Evolutionary conservation across 2,329 filamentous ascomycete species (phyloP).

Genomic region (Fusarium siculi): DNA sequence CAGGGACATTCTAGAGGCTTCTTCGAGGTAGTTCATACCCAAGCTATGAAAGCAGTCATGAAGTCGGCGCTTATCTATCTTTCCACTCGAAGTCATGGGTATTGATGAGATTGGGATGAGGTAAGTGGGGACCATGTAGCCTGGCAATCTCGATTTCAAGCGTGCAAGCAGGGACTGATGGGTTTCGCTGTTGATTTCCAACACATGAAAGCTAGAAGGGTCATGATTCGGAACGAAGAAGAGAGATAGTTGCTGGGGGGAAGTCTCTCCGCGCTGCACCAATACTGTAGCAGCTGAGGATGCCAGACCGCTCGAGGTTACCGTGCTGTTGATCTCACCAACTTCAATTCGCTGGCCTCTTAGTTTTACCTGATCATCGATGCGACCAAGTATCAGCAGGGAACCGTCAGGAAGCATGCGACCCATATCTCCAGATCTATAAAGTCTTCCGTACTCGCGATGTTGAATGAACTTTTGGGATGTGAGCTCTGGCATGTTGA

Average conservation of each 20-base stretch:
- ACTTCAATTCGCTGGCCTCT: constrained; percentile 84
- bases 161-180: constrained; percentile 62
- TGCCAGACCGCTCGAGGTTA: constrained; percentile 64
- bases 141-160: constrained; percentile 68
- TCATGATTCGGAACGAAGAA: constrained; percentile 70
- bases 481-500: constrained; percentile 72
- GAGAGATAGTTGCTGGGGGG: constrained; percentile 67
- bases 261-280: constrained; percentile 52
- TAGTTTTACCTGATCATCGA: constrained; percentile 85
- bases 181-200: constrained; percentile 50
- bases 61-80: constrained; percentile 72
- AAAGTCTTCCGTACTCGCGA: constrained; percentile 75
- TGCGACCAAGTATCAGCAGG: constrained; percentile 76
- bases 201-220: constrained; percentile 46
- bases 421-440: constrained; percentile 85
- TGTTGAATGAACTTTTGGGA: constrained; percentile 75
- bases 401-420: constrained; percentile 81
- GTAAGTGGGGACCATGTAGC: constrained; percentile 83
- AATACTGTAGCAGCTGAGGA: constrained; percentile 74
- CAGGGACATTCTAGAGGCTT: constrained; percentile 39
- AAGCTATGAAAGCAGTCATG: constrained; percentile 59
- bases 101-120: constrained; percentile 76
- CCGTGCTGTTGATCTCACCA: constrained; percentile 74
- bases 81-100: constrained; percentile 79
- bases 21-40: constrained; percentile 56